Evolutionary conservation across 768 basidiomycete species (phyloP).

Genomic region (Galerina sulciceps): DNA sequence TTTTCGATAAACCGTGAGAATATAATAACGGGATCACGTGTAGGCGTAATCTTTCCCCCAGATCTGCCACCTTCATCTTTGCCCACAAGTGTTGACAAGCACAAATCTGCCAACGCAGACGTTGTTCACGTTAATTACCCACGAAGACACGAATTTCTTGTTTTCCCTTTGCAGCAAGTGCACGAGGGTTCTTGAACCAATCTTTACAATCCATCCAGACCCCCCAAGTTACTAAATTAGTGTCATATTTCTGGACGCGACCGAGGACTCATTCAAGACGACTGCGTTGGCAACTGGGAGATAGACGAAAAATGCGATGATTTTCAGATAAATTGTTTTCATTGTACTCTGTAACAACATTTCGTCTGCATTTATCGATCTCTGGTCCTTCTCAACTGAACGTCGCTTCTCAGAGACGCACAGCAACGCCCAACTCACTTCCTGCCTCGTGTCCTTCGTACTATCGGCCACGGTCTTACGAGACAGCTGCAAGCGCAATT

Average conservation of each 20-base stretch:
- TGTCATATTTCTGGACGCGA: background rate
- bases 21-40: slow-evolving; percentile 2
- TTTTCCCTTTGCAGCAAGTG: background rate
- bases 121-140: no score
- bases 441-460: background rate
- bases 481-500: slow-evolving; percentile 6
- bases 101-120: background rate
- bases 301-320: background rate
- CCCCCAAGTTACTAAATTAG: background rate
- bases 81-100: background rate
- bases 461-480: background rate
- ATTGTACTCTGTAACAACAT: slow-evolving; percentile 7
- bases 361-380: background rate
- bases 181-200: background rate
- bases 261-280: background rate
- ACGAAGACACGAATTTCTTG: background rate
- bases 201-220: background rate
- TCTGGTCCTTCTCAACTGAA: background rate
- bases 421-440: background rate
- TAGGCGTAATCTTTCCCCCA: no score
- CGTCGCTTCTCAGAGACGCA: background rate
- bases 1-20: background rate
- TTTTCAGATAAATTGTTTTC: background rate
- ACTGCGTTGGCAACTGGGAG: background rate
- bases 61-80: no score